Base-by-base conservation (phyloP, 192 early-diverging fungal species). In the Linnemannia exigua region DNA sequence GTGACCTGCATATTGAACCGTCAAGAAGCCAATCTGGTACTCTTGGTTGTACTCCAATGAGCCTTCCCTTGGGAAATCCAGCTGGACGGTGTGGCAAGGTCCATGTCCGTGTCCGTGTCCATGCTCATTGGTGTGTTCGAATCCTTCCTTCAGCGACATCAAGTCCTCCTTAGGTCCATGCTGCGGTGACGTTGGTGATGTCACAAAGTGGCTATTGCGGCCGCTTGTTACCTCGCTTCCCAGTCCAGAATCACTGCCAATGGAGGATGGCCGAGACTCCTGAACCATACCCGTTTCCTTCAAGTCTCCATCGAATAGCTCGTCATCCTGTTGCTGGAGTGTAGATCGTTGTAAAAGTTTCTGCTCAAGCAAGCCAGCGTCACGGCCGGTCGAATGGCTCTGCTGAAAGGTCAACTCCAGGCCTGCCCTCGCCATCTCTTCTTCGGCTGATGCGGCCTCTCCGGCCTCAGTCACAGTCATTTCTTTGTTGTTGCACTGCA, bases 1-100 rank as follows among this genome's bases (percentile, higher is more conserved):
- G 52, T 85, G 83, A 4, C 68, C 69, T 9, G 83, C 83, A 66
- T 79, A 85, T n/a, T 85, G 54, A 9, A 85, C 83, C 0, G 83
- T 85, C 47, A 85, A n/a, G 61, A 85, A 85, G 33, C 83, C 83
- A 67, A 85, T 85, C 70, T 85, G 83, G 8, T 85, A 75, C 28
- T 79, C 77, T 25, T 85, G 77, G 17, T 85, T 85, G 50, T 85
- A 85, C 69, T 85, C 83, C 25, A 85, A 74, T 31, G 77, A 70
- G 2, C 83, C 83, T 35, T 85, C 83, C 11, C 77, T 46, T 46
- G 83, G 83, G 67, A 85, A 85, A 61, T 85, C 77, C 5, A 85
- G 72, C 46, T 79, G 83, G 6, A 85, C 77, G 17, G 77, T 84
- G 14, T 78, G 71, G 46, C 83, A 79, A 31, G 75, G 77, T n/a